Evolutionary conservation across 164 flowering plant species (phyloP).

Genomic region (Houttuynia cordata): DNA sequence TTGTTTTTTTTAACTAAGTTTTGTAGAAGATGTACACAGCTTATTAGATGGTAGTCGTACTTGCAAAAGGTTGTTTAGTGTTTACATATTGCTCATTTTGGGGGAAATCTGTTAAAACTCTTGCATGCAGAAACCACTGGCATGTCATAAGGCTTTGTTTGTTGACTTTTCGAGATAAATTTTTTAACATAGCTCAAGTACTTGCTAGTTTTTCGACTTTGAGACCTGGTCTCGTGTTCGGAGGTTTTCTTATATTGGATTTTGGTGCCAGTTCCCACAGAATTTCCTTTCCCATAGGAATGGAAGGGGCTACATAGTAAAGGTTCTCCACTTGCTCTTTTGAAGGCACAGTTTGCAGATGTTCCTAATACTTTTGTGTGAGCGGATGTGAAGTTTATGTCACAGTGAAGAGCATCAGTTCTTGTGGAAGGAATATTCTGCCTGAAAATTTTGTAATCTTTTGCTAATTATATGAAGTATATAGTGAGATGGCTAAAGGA

Average conservation of each 20-base stretch:
- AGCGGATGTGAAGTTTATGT: neutral
- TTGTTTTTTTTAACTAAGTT: too few relatives aligned
- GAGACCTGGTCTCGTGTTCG: neutral
- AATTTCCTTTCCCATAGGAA: neutral
- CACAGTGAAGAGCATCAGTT: neutral
- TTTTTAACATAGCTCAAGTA: too few relatives aligned
- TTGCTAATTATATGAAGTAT: neutral
- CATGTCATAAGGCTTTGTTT: too few relatives aligned
- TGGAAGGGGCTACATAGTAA: neutral
- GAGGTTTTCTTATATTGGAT: neutral
- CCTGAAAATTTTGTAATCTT: neutral
- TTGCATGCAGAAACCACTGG: too few relatives aligned
- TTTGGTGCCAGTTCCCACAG: neutral
- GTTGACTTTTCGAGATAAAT: too few relatives aligned
- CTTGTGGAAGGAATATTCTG: neutral
- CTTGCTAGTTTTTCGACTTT: neutral
- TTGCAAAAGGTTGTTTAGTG: too few relatives aligned
- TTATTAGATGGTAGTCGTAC: too few relatives aligned
- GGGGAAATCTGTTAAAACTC: too few relatives aligned
- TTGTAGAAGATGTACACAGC: too few relatives aligned
- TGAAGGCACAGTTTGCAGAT: neutral
- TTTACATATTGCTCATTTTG: too few relatives aligned
- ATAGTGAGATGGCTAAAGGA: neutral
- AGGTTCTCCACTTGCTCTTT: neutral
- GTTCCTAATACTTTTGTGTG: neutral